Evolutionary conservation across 768 basidiomycete genomes (phyloP).

Genomic region (Suillus luteus): DNA sequence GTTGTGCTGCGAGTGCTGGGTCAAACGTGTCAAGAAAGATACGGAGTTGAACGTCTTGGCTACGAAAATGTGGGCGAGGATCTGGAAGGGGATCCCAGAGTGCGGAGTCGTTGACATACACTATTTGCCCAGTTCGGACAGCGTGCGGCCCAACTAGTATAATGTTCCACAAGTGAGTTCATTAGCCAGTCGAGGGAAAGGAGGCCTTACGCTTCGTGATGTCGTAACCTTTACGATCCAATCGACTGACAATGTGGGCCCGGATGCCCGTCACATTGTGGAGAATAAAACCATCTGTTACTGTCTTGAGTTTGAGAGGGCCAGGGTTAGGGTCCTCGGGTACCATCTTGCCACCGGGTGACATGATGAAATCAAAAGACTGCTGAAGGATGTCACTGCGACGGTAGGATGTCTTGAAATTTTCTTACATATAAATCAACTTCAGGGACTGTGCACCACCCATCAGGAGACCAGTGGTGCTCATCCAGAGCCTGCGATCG

Average conservation of each 20-base stretch:
- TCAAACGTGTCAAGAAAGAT: constrained; percentile 59
- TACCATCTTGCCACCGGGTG: constrained; percentile 51
- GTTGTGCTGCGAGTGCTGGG: constrained; percentile 43
- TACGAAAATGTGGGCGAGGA: constrained; percentile 19
- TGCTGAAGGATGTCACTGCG: constrained; percentile 31
- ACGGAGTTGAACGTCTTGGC: constrained; percentile 55
- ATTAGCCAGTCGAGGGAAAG: constrained; percentile 7
- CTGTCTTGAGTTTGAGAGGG: constrained; percentile 59
- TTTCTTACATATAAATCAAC: constrained; percentile 66
- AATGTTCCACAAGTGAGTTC: constrained; percentile 11
- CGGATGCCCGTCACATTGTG: constrained; percentile 80
- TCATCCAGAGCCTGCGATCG: constrained; percentile 51
- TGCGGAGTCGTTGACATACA: constrained; percentile 75
- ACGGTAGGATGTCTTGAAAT: constrained; percentile 16
- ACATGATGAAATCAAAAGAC: constrained; percentile 84
- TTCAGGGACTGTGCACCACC: constrained; percentile 75
- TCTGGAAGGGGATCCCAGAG: constrained; percentile 39
- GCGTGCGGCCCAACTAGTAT: constrained; percentile 76
- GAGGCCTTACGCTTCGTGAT: constrained; percentile 69
- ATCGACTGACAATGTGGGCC: constrained; percentile 71
- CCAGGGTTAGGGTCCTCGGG: constrained; percentile 74
- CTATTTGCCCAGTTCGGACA: constrained; percentile 76
- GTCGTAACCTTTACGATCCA: constrained; percentile 87
- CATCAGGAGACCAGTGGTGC: constrained; percentile 62
- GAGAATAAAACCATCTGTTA: constrained; percentile 71